These are phyloP conservation scores for Auricularia cornea DNA, from an alignment of 768 basidiomycete species.

Conservation along the genomic window DNA sequence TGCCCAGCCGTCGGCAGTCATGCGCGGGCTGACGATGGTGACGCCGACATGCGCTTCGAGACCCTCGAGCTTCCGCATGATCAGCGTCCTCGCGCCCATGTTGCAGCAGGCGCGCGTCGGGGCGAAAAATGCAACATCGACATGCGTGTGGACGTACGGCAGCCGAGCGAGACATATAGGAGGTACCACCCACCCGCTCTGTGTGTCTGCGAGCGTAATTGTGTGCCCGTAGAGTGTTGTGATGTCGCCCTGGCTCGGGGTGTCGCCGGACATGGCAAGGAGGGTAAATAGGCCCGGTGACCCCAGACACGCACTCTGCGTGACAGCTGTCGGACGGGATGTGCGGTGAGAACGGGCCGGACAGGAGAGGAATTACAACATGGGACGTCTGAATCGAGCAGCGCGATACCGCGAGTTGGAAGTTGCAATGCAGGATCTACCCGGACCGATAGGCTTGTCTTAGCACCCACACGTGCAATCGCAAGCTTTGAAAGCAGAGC, in stretches of 20 bases:
- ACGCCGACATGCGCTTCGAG: constrained; percentile 78
- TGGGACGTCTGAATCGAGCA: too few species aligned
- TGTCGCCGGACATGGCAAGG: constrained; percentile 3
- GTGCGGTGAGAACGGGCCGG: too few species aligned
- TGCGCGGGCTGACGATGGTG: constrained; percentile 74
- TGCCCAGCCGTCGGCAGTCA: constrained; percentile 82
- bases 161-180: constrained; percentile 81
- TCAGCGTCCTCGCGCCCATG: constrained; percentile 20
- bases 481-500: too few species aligned
- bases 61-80: constrained; percentile 85
- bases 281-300: too few species aligned
- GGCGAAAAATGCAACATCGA: too few species aligned
- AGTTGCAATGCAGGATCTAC: too few species aligned
- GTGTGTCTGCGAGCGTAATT: constrained; percentile 40
- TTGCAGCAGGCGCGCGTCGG: constrained; percentile 43
- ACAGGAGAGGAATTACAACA: too few species aligned
- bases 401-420: too few species aligned
- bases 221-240: constrained; percentile 48
- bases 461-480: too few species aligned
- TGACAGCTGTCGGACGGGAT: too few species aligned
- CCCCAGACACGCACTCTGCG: too few species aligned
- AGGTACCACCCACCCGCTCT: constrained; percentile 78
- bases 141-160: constrained; percentile 39
- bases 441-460: too few species aligned
- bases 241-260: constrained; percentile 42